Base-by-base conservation (phyloP, 2,329 filamentous ascomycete species). In the Talaromyces sp. region DNA sequence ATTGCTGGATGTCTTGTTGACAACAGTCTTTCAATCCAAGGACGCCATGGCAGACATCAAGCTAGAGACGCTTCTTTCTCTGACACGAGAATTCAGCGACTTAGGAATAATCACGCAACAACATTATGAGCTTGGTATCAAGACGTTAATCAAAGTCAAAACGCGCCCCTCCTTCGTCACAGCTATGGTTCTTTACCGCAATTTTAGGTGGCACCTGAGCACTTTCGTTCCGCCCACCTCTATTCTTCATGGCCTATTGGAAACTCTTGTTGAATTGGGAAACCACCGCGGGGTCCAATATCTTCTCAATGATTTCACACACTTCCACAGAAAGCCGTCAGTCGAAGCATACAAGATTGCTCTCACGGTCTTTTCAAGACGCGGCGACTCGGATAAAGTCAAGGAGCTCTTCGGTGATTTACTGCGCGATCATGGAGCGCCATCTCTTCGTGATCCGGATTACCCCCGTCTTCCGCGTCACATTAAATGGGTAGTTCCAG, bases 331-430 rank as follows among this genome's bases (percentile, higher is more conserved):
- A 42, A 71, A 69, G 57, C 72, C 76, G 16, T 65, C 73, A 8
- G 50, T 66, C 4, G 57, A 65, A 34, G 71, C 70, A 23, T 81
- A 79, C 63, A 73, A 71, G 57, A 57, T 64, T 12, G 72, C 73
- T 4, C 70, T 83, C 47, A 70, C 68, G 8, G 75, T 73, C 10
- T 81, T 81, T 67, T 78, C 83, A 40, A 69, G 71, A 44, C 73
- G 76, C 59, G 82, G 82, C 30, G 78, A 85, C 64, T 73, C 76
- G 14, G 65, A 68, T 28, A 76, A 75, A 23, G 78, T 83, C 33
- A 68, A 79, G 47, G 68, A 72, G 36, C 61, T 83, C 7, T 84
- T 83, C 63, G 67, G 79, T 8, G 74, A 76, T 44, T 77, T 75
- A 28, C 60, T 75, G n/a, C 63, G 65, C 34, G 69, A 75, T 34